phyloP scores from a whole-genome alignment of 1,139 yeast species.

The Maudiozyma humilis region DNA sequence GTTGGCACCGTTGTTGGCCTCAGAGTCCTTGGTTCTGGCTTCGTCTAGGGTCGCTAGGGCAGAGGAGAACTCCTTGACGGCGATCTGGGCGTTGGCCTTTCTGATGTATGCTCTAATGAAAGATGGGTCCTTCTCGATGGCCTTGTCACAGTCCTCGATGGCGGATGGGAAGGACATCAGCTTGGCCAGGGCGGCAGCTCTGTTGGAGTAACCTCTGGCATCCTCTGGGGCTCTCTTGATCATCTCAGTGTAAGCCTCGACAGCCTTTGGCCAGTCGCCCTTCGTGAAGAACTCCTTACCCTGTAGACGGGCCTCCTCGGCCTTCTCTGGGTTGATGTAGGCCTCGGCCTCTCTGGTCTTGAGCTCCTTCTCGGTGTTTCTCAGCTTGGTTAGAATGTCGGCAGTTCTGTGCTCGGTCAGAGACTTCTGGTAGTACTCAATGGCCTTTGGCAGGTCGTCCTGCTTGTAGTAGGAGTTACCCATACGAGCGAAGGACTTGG shows the following conservation, averaged over 20 bases:
- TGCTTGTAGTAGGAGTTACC: conserved; percentile 76
- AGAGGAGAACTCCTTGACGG: conserved; percentile 77
- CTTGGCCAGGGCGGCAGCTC: conserved; percentile 95
- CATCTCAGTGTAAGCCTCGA: conserved; percentile 91
- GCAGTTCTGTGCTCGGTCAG: conserved; percentile 97
- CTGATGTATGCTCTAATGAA: conserved; percentile 94
- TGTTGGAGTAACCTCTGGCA: conserved; percentile 93
- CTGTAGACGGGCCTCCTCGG: conserved; percentile 87
- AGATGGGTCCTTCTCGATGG: conserved; percentile 77
- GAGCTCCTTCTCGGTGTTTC: conserved; percentile 78
- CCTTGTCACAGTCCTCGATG: conserved; percentile 81
- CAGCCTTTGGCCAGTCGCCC: conserved; percentile 96
- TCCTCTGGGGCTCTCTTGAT: conserved; percentile 92
- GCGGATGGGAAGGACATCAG: conserved; percentile 97
- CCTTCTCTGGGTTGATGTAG: conserved; percentile 82
- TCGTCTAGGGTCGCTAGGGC: conserved; percentile 73
- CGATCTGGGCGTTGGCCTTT: conserved; percentile 90
- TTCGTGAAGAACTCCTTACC: conserved; percentile 86
- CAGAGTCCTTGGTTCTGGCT: conserved; percentile 70
- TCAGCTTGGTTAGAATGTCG: conserved; percentile 78
- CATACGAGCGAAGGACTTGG: conserved; percentile 87
- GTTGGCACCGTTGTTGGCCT: conserved; percentile 51
- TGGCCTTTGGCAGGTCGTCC: conserved; percentile 66
- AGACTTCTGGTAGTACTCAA: conserved; percentile 76
- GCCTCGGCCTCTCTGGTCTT: conserved; percentile 69